Conservation (phyloP, 2,329 filamentous ascomycete genomes). For the Penicillium sp. region DNA sequence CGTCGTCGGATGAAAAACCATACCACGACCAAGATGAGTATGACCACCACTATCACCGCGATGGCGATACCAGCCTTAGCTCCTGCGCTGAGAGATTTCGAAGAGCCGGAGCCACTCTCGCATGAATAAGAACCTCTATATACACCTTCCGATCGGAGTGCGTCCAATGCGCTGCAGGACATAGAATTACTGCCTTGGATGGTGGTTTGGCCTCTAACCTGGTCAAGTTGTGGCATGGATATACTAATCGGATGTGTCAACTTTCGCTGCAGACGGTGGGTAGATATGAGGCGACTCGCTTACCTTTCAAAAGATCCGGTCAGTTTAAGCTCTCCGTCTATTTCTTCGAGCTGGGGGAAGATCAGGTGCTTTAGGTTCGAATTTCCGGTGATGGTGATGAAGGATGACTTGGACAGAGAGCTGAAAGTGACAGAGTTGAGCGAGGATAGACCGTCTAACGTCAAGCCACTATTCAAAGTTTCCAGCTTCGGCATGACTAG, state of each 20-base stretch:
- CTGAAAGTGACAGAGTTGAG: constrained; percentile 25
- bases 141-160: constrained; percentile 14
- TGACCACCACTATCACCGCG: constrained; percentile 46
- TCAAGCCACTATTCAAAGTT: constrained; percentile 23
- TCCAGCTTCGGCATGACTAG: constrained; percentile 26
- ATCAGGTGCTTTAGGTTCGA: constrained; percentile 21
- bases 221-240: constrained; percentile 28
- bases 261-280: neutral
- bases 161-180: constrained; percentile 27
- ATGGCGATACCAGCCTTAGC: constrained; percentile 37
- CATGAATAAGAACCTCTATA: constrained; percentile 28
- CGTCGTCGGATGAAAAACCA: constrained; percentile 26
- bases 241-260: constrained; percentile 19
- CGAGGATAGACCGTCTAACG: constrained; percentile 21
- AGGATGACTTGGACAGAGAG: constrained; percentile 20
- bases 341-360: constrained; percentile 26
- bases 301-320: constrained; percentile 30
- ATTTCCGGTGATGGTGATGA: constrained; percentile 28
- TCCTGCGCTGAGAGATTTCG: constrained; percentile 29
- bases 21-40: constrained; percentile 21
- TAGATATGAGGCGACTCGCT: neutral
- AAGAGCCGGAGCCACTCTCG: constrained; percentile 7
- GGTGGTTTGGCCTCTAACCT: constrained; percentile 25
- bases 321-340: constrained; percentile 28
- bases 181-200: constrained; percentile 27